A percentile compares a stretch with the other conserved stretches of the same genome.
Conservation (phyloP, 208 protist genomes). For the Leishmania tarentolae region DNA sequence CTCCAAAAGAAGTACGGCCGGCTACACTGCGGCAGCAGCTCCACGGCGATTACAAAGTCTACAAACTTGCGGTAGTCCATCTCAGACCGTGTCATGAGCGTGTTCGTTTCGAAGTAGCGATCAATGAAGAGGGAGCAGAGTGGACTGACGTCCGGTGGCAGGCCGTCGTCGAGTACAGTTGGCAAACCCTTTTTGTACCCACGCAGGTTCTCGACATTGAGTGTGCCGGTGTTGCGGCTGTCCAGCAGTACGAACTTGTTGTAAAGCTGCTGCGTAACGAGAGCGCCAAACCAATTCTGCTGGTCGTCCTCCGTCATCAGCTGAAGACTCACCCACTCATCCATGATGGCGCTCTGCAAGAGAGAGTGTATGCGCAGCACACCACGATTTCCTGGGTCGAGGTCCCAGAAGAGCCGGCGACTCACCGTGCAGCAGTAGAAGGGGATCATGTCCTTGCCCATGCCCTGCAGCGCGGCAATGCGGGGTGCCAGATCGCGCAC, state of each 20-base stretch:
- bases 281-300: conserved; percentile 80
- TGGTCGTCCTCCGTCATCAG: conserved; percentile 77
- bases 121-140: conserved; percentile 89
- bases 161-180: conserved; percentile 81
- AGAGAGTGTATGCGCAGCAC: conserved; percentile 80
- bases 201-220: conserved; percentile 77
- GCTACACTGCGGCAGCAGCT: conserved; percentile 81
- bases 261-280: conserved; percentile 80
- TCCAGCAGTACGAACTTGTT: conserved; percentile 90
- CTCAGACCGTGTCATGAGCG: conserved; percentile 82
- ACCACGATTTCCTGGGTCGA: conserved; percentile 78
- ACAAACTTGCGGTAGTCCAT: conserved; percentile 94
- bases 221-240: conserved; percentile 79
- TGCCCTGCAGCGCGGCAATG: conserved; percentile 65
- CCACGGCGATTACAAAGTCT: conserved; percentile 91
- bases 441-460: conserved; percentile 63
- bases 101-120: conserved; percentile 90
- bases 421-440: conserved; percentile 93
- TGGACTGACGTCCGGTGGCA: conserved; percentile 69
- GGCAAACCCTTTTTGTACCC: conserved; percentile 88
- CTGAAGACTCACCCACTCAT: conserved; percentile 90
- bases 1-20: conserved; percentile 87
- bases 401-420: conserved; percentile 90
- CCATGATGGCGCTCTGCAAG: conserved; percentile 77
- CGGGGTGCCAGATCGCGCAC: conserved; percentile 74